Evolutionary conservation across 2,329 filamentous ascomycete species (phyloP), one percentile per base, ranked within the genome.

Genomic region (Epichloe festucae): DNA sequence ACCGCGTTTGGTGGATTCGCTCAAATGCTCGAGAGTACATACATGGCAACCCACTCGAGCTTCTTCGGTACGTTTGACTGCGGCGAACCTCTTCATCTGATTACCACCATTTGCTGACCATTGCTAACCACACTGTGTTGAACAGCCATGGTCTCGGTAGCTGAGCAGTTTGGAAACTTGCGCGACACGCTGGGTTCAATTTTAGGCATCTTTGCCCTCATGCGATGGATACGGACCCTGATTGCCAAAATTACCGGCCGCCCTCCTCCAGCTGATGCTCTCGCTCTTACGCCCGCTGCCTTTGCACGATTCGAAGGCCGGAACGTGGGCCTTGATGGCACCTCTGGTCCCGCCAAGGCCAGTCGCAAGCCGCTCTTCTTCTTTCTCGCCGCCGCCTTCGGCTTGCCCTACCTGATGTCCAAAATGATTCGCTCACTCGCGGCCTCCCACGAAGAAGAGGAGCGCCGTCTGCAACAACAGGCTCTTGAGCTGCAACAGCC

Each of bases 1-100:
- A 88, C 89, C 23, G 90, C 93, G 2, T 98, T 98, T 73, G 90
- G 90, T 19, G 93, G 94, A 0, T 97, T 98, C 65, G 89, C 94
- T 12, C 93, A 98, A 73, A 98, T 98, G 93, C 77, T 98, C 31
- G 93, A 98, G 71, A 97, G 93, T 73, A 97, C 93, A 11, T 98
- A 96, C 63, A 98, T 98, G 94, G 93, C 94, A 34, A 98, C 93
- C 0, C 93, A 98, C 69, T 96, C 90, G 5, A 95, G 89, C 50
- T 98, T 98, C 70, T 98, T 97, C 63, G 90, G 89, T 95, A 78
- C 62, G 85, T 58, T 23, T 15, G 17, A 14, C 39, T 42, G 14
- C 7, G 7, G 40, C 31, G 12, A 39, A 27, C 4, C 27, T 23
- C 31, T n/a, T 23, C 19, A n/a, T 19, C 6, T 5, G 31, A 11